phyloP scores from a whole-genome alignment of 1,284 basidiomycete genomes.

The Marasmius sp. region DNA sequence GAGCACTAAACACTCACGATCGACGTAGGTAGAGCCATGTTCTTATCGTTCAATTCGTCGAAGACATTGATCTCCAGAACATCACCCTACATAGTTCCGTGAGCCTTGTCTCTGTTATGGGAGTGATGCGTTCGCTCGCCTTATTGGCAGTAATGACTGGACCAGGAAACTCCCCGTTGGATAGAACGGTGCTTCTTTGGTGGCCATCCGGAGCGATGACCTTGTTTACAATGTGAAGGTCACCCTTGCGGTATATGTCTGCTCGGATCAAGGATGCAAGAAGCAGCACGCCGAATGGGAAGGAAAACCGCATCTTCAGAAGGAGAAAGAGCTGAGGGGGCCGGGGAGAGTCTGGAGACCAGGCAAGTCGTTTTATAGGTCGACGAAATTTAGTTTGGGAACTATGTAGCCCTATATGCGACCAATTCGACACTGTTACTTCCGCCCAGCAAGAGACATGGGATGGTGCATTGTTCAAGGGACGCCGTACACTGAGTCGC shows the following conservation, averaged over 20 bases:
- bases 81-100: neutral
- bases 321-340: too few species aligned
- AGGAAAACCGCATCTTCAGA: too few species aligned
- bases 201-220: neutral
- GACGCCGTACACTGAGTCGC: too few species aligned
- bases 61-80: constrained; percentile 8
- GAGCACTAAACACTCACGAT: constrained; percentile 2
- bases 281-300: too few species aligned
- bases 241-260: neutral
- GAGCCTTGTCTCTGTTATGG: neutral
- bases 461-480: too few species aligned
- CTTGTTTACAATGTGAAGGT: neutral
- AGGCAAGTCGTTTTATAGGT: too few species aligned
- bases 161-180: neutral
- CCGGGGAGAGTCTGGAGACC: too few species aligned
- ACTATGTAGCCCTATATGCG: too few species aligned
- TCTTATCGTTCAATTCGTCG: constrained; percentile 3
- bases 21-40: constrained; percentile 6
- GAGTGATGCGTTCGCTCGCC: neutral
- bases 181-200: neutral
- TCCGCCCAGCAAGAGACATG: too few species aligned
- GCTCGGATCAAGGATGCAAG: too few species aligned
- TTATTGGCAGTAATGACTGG: constrained; percentile 4
- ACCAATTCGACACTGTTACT: too few species aligned
- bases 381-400: too few species aligned